These are phyloP conservation scores for Apiospora koreana DNA, from an alignment of 2,329 filamentous ascomycete species.

Conservation along the genomic window DNA sequence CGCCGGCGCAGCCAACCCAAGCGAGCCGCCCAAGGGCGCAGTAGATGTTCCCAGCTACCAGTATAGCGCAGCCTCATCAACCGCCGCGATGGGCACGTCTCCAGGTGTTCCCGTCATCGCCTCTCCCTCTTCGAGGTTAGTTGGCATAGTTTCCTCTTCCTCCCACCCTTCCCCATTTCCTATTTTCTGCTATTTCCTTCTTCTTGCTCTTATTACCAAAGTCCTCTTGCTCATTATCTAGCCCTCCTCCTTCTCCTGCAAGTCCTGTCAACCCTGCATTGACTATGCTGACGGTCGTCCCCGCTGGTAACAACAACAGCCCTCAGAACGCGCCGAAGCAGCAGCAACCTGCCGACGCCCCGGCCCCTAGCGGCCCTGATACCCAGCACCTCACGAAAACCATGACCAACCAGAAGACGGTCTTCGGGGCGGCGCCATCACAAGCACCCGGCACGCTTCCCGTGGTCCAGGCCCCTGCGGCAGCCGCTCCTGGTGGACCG, in stretches of 20 bases:
- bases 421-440: background rate
- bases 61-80: constrained; percentile 25
- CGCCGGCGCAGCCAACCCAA: background rate
- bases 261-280: background rate
- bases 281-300: constrained; percentile 5
- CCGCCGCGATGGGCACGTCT: constrained; percentile 17
- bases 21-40: background rate
- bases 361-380: background rate
- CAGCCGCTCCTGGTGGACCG: background rate
- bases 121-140: constrained; percentile 24
- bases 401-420: background rate
- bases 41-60: constrained; percentile 30
- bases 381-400: background rate
- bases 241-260: background rate
- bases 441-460: background rate
- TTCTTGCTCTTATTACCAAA: background rate
- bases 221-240: background rate
- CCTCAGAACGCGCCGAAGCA: background rate
- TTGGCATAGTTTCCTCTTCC: constrained; percentile 7
- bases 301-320: background rate
- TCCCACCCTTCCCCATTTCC: background rate
- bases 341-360: background rate
- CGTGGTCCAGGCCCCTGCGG: background rate
- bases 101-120: constrained; percentile 11
- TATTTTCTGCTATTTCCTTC: background rate